phyloP scores from a whole-genome alignment of 371 early-diverging fungal species.

The Nosema muscidifuracis region DNA sequence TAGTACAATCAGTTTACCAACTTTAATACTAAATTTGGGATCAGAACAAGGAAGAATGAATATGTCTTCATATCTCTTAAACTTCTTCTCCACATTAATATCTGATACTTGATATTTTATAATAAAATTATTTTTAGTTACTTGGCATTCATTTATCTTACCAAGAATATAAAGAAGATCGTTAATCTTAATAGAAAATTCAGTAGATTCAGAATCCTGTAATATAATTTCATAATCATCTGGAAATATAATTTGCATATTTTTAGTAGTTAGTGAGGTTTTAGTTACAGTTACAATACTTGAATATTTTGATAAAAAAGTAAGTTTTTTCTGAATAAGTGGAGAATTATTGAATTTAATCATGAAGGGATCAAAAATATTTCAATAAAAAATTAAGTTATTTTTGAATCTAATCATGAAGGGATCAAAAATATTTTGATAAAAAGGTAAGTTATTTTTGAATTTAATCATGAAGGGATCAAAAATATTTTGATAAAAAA shows the following conservation, averaged over 20 bases:
- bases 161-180: slow-evolving; percentile 11
- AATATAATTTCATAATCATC: background rate
- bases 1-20: slow-evolving; percentile 1
- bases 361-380: too few species aligned
- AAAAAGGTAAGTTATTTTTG: too few species aligned
- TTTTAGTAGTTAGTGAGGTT: background rate
- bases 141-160: background rate
- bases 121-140: background rate
- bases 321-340: background rate
- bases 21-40: slow-evolving; percentile 4
- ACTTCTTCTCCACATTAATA: slow-evolving; percentile 9
- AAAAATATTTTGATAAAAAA: too few species aligned
- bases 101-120: background rate
- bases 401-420: too few species aligned
- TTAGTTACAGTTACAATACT: slow-evolving; percentile 12
- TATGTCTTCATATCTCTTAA: slow-evolving; percentile 3
- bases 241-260: slow-evolving; percentile 13
- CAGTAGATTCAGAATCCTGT: background rate
- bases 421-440: too few species aligned
- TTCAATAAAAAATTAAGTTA: too few species aligned
- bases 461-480: too few species aligned
- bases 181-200: slow-evolving; percentile 1
- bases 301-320: background rate
- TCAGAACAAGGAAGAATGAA: background rate
- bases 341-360: background rate